These are phyloP conservation scores for Tricholoma saponaceum DNA, from an alignment of 768 basidiomycete species.

Conservation along the genomic window DNA sequence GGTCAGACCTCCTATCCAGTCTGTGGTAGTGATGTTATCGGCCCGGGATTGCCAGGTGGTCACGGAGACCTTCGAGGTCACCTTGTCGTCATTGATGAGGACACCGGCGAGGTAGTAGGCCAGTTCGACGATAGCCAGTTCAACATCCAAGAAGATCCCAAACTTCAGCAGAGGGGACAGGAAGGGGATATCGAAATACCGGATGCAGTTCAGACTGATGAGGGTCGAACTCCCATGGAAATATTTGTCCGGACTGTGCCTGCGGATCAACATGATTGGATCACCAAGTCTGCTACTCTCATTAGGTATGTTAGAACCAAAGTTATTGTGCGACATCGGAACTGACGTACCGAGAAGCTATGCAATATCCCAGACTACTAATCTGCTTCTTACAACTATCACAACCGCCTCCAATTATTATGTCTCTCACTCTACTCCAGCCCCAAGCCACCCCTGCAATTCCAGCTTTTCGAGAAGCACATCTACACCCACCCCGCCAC, in stretches of 20 bases:
- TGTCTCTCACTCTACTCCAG: constrained; percentile 52
- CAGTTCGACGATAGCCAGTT: constrained; percentile 54
- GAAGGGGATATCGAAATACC: constrained; percentile 66
- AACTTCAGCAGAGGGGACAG: constrained; percentile 43
- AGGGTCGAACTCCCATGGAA: constrained; percentile 40
- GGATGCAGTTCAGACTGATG: constrained; percentile 31
- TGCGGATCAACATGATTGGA: constrained; percentile 67
- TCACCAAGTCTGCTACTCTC: constrained; percentile 56
- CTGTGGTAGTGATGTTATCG: constrained; percentile 6
- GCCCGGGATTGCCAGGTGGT: constrained; percentile 9
- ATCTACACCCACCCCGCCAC: constrained; percentile 6
- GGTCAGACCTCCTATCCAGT: neutral
- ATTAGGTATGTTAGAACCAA: constrained; percentile 45
- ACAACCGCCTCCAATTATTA: constrained; percentile 59
- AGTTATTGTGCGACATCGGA: neutral
- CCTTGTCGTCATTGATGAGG: constrained; percentile 69
- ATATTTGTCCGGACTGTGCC: constrained; percentile 61
- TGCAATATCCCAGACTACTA: constrained; percentile 65
- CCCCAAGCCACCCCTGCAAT: constrained; percentile 32
- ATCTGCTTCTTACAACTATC: constrained; percentile 57
- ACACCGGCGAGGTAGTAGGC: constrained; percentile 67
- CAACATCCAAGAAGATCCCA: constrained; percentile 53
- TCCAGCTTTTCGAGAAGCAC: neutral
- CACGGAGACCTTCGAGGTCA: constrained; percentile 45
- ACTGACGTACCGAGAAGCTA: constrained; percentile 35